A percentile compares a stretch with the other conserved stretches of the same genome.
phyloP scores from a whole-genome alignment of 2,329 filamentous ascomycete genomes.

The Neobulgaria alba region DNA sequence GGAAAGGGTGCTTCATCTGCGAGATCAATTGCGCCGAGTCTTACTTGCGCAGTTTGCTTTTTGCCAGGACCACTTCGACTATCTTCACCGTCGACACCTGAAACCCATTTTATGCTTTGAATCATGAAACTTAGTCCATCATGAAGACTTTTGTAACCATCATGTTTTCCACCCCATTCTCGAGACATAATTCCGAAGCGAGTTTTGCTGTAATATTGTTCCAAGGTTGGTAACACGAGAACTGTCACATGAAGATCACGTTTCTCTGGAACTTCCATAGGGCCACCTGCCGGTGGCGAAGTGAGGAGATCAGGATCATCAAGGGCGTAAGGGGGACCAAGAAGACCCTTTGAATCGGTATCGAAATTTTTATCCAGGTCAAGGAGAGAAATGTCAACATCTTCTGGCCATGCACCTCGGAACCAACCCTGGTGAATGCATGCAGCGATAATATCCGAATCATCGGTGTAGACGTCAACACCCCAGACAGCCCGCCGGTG shows the following conservation, averaged over 20 bases:
- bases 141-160: conserved; percentile 32
- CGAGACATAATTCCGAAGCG: conserved; percentile 77
- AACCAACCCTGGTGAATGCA: conserved; percentile 93
- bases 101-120: conserved; percentile 73
- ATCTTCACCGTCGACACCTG: conserved; percentile 50
- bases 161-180: conserved; percentile 56
- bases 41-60: conserved; percentile 14
- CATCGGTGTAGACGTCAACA: conserved; percentile 89
- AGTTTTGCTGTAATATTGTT: conserved; percentile 66
- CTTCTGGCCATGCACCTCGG: conserved; percentile 75
- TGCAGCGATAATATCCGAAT: conserved; percentile 86
- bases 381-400: conserved; percentile 63
- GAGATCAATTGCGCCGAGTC: conserved; percentile 14
- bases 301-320: conserved; percentile 34
- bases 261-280: conserved; percentile 54
- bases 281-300: conserved; percentile 48
- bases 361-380: conserved; percentile 38
- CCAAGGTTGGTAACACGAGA: conserved; percentile 69
- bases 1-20: conserved; percentile 12
- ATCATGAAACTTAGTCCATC: conserved; percentile 74
- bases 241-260: conserved; percentile 83
- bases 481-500: conserved; percentile 78
- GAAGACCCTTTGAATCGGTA: conserved; percentile 13
- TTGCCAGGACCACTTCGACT: conserved; percentile 36
- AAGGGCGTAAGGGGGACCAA: conserved; percentile 26